phyloP scores from a whole-genome alignment of 495 filamentous ascomycete species.

The Aspergillus nidulans region DNA sequence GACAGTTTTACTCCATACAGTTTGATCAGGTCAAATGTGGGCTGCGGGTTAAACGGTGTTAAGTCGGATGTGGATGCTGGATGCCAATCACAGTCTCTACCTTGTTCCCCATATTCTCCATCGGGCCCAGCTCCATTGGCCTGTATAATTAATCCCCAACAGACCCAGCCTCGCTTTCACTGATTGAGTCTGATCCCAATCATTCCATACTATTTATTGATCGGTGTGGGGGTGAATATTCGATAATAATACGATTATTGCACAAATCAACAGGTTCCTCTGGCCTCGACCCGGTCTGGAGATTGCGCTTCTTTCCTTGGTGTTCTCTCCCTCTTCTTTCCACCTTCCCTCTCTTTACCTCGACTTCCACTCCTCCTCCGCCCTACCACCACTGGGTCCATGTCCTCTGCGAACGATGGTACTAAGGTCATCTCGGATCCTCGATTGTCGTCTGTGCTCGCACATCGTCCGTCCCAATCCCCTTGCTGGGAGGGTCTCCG shows the following conservation, averaged over 20 bases:
- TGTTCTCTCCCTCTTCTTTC: slow-evolving; percentile 2
- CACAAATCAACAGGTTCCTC: slow-evolving; percentile 3
- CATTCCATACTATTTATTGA: neutral
- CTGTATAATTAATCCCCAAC: neutral
- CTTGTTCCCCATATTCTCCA: neutral
- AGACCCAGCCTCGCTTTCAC: slow-evolving; percentile 1
- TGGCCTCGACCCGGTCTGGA: neutral
- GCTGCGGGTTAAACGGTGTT: neutral
- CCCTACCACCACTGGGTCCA: slow-evolving; percentile 11
- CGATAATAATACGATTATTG: slow-evolving; percentile 1
- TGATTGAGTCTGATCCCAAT: too few relatives aligned
- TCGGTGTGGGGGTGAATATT: slow-evolving; percentile 9
- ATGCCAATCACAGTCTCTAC: neutral
- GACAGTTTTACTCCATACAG: neutral
- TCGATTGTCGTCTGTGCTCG: slow-evolving; percentile 31
- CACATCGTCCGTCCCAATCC: slow-evolving; percentile 35
- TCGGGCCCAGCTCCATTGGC: neutral
- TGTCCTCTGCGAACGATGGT: slow-evolving; percentile 23
- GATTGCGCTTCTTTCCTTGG: neutral
- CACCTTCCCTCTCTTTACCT: slow-evolving; percentile 4
- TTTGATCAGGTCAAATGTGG: neutral
- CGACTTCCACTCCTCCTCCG: neutral
- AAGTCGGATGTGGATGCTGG: too few relatives aligned
- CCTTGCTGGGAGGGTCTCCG: slow-evolving; percentile 32
- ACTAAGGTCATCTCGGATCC: slow-evolving; percentile 19